phyloP scores from a whole-genome alignment of 1,284 basidiomycete genomes.

The Cerrena zonata region DNA sequence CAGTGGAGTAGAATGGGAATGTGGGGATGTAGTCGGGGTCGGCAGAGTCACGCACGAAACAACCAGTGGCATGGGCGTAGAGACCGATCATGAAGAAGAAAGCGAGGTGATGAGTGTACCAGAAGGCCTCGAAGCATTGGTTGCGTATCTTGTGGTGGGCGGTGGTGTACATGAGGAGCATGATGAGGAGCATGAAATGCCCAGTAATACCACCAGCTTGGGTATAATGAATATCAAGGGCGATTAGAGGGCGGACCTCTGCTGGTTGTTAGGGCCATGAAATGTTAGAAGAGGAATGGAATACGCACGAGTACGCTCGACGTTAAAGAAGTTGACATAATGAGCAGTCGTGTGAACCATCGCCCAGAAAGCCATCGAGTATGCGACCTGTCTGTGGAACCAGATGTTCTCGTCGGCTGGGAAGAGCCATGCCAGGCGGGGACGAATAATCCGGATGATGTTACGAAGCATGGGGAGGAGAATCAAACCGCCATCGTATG shows the following conservation, averaged over 20 bases:
- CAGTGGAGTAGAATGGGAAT: constrained; percentile 80
- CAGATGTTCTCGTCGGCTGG: constrained; percentile 87
- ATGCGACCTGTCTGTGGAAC: constrained; percentile 89
- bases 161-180: constrained; percentile 81
- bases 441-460: constrained; percentile 73
- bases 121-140: constrained; percentile 88
- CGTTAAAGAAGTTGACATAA: constrained; percentile 87
- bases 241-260: constrained; percentile 74
- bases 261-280: constrained; percentile 12
- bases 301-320: constrained; percentile 68
- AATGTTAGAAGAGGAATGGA: neutral
- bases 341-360: constrained; percentile 85
- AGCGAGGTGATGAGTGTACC: constrained; percentile 88
- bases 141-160: constrained; percentile 77
- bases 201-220: constrained; percentile 83
- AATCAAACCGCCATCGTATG: constrained; percentile 76
- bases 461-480: constrained; percentile 83
- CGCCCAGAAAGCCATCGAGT: constrained; percentile 82
- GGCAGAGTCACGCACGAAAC: constrained; percentile 80
- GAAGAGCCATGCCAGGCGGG: constrained; percentile 70
- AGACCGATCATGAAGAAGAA: constrained; percentile 88
- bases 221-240: constrained; percentile 78
- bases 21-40: constrained; percentile 57
- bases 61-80: constrained; percentile 84
- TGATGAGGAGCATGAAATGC: constrained; percentile 85